Evolutionary conservation across 805 yeast genomes (phyloP), one percentile per base, ranked within the genome.

Genomic region (Ogataea populi-albae): DNA sequence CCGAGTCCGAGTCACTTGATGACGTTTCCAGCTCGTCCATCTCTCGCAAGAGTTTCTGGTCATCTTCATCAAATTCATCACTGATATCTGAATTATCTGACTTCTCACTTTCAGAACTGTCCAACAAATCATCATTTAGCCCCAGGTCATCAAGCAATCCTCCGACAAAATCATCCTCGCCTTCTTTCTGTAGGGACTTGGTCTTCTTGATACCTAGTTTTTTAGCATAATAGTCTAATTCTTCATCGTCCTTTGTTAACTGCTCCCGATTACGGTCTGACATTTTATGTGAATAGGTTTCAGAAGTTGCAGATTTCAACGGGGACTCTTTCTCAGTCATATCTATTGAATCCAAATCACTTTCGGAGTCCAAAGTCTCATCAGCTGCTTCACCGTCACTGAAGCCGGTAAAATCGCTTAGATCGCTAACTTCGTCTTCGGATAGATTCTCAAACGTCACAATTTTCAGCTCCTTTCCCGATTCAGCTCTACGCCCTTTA

Each of bases 71-170:
- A 40, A 58, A 58, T 35, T 57, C 63, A 8, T 46, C 49, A 0
- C 30, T 46, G 10, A 18, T 8, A 7, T 46, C 48, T 6, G 42
- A 41, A 4, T 46, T 49, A n/a, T 25, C 44, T 7, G 17, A 35
- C 41, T 25, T 23, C 14, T 23, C 30, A 17, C 34, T 27, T 8
- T 17, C 30, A 8, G 16, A 19, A 25, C 14, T 16, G 14, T 25
- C 28, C 10, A 8, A 8, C 8, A 8, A 9, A 8, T 19, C 16
- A 11, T 17, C 30, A 26, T 71, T 79, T 34, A 75, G 59, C 43
- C 78, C 82, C n/a, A 77, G 60, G 1, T 89, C 95, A 35, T 86
- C 95, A 4, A 88, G 63, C 16, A 88, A 55, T n/a, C 88, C 94
- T 30, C 85, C 95, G 31, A 88, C 66, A 2, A 81, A 74, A 59